These are phyloP conservation scores for Boletus nobilissimus DNA, from an alignment of 1,284 basidiomycete genomes.

Conservation along the genomic window DNA sequence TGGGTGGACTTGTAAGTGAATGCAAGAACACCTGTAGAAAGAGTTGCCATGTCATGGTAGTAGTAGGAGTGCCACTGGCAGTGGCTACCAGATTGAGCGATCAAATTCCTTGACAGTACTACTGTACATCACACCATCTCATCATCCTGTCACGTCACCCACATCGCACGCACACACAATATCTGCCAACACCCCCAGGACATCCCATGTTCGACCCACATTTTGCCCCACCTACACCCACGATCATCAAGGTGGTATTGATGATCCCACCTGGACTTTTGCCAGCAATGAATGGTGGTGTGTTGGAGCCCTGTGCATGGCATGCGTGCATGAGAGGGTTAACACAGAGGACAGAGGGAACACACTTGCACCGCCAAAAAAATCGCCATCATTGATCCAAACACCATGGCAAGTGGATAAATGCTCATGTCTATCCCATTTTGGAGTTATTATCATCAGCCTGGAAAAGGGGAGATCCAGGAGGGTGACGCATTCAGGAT, in stretches of 20 bases:
- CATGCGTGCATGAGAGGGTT: neutral
- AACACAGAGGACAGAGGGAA: fast-evolving
- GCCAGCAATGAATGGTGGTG: slow-evolving; percentile 31
- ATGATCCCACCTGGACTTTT: slow-evolving; percentile 32
- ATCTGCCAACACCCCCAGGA: slow-evolving; percentile 24
- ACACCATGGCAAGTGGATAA: slow-evolving; percentile 26
- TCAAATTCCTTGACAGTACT: neutral
- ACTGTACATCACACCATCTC: too few species aligned
- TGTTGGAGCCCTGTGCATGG: neutral
- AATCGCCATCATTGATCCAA: slow-evolving; percentile 27
- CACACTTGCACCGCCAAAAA: slow-evolving; percentile 6
- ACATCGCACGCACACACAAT: too few species aligned
- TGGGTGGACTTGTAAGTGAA: slow-evolving; percentile 47
- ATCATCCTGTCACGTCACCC: too few species aligned
- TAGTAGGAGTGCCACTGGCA: too few species aligned
- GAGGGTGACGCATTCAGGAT: slow-evolving; percentile 24
- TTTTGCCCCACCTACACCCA: slow-evolving; percentile 4
- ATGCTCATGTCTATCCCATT: slow-evolving; percentile 25
- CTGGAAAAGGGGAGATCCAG: too few species aligned
- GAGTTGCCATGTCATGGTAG: too few species aligned
- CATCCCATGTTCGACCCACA: slow-evolving; percentile 25
- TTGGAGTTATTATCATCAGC: too few species aligned
- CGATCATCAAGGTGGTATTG: slow-evolving; percentile 28
- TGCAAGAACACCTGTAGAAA: slow-evolving; percentile 42
- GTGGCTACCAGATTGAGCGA: too few species aligned